Evolutionary conservation across 768 basidiomycete genomes (phyloP), one percentile per base, ranked within the genome.

Genomic region (Termitomyces sp.): DNA sequence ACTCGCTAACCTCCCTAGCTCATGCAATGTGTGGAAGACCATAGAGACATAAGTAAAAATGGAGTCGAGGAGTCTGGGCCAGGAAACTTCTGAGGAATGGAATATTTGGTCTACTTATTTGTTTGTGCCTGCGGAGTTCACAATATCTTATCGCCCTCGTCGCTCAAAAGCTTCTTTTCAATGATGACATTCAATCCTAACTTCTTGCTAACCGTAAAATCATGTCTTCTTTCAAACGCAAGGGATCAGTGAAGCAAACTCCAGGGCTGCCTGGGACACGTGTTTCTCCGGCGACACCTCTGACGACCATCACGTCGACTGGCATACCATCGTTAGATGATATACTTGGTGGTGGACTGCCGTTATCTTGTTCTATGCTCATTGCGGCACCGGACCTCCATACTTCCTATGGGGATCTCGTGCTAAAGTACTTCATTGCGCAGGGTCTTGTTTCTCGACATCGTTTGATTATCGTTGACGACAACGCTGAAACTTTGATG

Each of bases 251-350:
- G 36, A 84, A 81, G 62, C 76, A 76, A 41, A 60, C 71, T 9
- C 67, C 67, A 38, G 68, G 71, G 32, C 74, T 76, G 44, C 62
- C 75, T 14, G 88, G 87, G 13, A 86, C 87, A 44, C 83, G 81
- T 36, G 54, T 76, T 35, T 88, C 81, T 16, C 78, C 86, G 6
- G 77, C 79, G 32, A 83, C 86, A 4, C 68, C 77, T 38, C 74
- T 79, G 20, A 86, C 82, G 0, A 65, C 77, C 55, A 73, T 88
- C 59, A 85, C 82, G 7, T 95, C 95, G 1, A 92, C 92, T 5
- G 97, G 97, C 2, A 84, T 98, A 9, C 86, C 93, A 28, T 94
- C 94, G 13, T 78, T 99, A 22, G 97, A 99, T 71, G 97, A 98
- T 68, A 83, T 98, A 60, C 84, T 98, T 40, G 94, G 94, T 55